Conservation (phyloP, 2,329 filamentous ascomycete species). For the Purpureocillium lavendulum region DNA sequence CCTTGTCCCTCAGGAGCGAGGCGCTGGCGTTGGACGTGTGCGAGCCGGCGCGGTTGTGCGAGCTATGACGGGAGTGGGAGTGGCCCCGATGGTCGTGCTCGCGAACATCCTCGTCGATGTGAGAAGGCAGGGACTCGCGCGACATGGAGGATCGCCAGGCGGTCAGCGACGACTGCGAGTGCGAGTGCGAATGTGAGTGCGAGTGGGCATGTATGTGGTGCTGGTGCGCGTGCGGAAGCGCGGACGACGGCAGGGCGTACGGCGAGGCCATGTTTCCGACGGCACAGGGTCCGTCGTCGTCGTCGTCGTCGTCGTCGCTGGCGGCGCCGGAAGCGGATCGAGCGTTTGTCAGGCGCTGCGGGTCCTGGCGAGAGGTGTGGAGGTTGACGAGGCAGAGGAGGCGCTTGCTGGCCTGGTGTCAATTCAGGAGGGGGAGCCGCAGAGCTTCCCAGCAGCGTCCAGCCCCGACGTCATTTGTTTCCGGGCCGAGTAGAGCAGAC, state of each 20-base stretch:
- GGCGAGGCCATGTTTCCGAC: constrained; percentile 36
- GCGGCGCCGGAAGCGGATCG: not conserved
- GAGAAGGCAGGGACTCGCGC: constrained; percentile 20
- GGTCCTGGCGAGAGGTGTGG: not conserved
- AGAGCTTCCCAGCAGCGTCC: too few relatives aligned
- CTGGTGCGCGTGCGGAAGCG: constrained; percentile 38
- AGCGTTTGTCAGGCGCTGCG: not conserved
- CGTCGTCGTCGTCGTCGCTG: not conserved
- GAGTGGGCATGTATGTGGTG: constrained; percentile 31
- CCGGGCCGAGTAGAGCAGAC: too few relatives aligned
- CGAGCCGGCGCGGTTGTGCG: constrained; percentile 20
- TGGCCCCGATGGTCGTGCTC: constrained; percentile 17
- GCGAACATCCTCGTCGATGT: constrained; percentile 21
- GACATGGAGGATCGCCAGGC: constrained; percentile 27
- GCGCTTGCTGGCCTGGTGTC: too few relatives aligned
- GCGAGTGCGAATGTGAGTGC: constrained; percentile 25
- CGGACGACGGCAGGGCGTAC: constrained; percentile 44
- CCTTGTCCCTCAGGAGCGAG: constrained; percentile 19
- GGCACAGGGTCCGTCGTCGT: not conserved
- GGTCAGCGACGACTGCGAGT: constrained; percentile 30
- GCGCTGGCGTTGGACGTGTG: constrained; percentile 20
- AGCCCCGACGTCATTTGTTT: too few relatives aligned
- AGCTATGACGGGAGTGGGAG: constrained; percentile 16
- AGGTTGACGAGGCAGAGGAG: too few relatives aligned
- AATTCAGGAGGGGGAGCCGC: too few relatives aligned